Base-by-base conservation (phyloP, 345 rosid genomes). In the Arabidopsis arenosa region DNA sequence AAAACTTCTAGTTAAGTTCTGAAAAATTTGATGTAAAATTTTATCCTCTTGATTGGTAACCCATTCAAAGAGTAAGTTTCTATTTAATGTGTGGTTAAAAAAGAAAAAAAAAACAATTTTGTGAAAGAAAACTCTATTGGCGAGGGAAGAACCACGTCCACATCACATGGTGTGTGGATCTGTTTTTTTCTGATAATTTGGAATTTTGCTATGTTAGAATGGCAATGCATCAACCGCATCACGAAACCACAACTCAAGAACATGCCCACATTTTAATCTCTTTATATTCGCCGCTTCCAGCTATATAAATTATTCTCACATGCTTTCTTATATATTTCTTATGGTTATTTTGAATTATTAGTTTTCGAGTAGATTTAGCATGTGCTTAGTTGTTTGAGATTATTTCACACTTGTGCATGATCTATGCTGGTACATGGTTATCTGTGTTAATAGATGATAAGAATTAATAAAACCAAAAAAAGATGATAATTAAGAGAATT, bases 91-190 rank as follows among this genome's bases (percentile, higher is more conserved):
- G 32, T 28, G 32, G 32, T 28, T 28, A 28, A 28, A 0, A 28
- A 28, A 28, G 2, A 5, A 28, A 28, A 2, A 28, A 2, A 73
- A 63, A 28, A 28, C 32, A 28, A 28, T 28, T 28, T 30, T 21
- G 35, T 1, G 7, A 30, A 30, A 63, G 23, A 18, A 51, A 63
- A 7, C 33, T 26, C 35, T 17, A 63, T 17, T 41, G 63, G 70
- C 70, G 59, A 30, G 72, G 32, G 58, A 55, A 47, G 58, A 55
- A 65, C 57, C 57, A 65, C 64, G 59, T 75, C 73, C 75, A 76
- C 80, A 69, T 69, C 75, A 76, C 80, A 69, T 69, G 80, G 65
- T 63, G 58, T 53, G 26, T 72, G 61, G 74, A 70, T 77, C 80
- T 70, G 52, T 9, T 63, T 23, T 18, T 49, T 37, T 21, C 8